phyloP scores from a whole-genome alignment of 1,139 yeast genomes.

The Cylindricascospora bacillispora region DNA sequence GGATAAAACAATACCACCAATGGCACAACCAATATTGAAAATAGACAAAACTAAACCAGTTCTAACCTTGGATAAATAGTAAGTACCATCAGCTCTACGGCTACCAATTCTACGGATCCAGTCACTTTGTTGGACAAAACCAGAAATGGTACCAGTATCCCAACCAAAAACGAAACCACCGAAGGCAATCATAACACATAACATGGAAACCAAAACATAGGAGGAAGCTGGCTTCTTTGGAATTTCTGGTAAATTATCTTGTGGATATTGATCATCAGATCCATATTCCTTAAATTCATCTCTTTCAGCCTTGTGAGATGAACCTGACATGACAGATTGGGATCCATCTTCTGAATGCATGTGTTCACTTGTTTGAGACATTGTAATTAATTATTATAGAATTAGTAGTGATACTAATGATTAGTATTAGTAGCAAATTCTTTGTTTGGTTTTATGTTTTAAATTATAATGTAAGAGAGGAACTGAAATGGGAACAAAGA shows the following conservation, averaged over 20 bases:
- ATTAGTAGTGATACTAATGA: background rate
- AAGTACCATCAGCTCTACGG: constrained; percentile 26
- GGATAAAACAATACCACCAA: constrained; percentile 5
- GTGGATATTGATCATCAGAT: constrained; percentile 2
- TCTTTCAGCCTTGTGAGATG: constrained; percentile 8
- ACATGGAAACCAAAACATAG: constrained; percentile 27
- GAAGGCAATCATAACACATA: constrained; percentile 40
- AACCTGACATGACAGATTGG: constrained; percentile 6
- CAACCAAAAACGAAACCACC: constrained; percentile 61
- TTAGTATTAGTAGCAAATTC: background rate
- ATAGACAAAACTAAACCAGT: constrained; percentile 3
- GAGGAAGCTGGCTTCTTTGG: constrained; percentile 18
- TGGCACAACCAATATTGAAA: constrained; percentile 5
- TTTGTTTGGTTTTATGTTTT: too few relatives aligned
- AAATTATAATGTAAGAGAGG: too few relatives aligned
- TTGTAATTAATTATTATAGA: background rate
- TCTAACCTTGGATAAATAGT: constrained; percentile 31
- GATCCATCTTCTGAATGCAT: constrained; percentile 1
- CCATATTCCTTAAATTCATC: constrained; percentile 7
- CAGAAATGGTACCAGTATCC: constrained; percentile 68
- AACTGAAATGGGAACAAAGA: too few relatives aligned
- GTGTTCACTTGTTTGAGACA: background rate
- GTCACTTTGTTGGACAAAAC: constrained; percentile 56
- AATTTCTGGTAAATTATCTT: constrained; percentile 3
- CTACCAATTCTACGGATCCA: constrained; percentile 40